Conservation (phyloP, 495 filamentous ascomycete species). For the Aspergillus indologenus region DNA sequence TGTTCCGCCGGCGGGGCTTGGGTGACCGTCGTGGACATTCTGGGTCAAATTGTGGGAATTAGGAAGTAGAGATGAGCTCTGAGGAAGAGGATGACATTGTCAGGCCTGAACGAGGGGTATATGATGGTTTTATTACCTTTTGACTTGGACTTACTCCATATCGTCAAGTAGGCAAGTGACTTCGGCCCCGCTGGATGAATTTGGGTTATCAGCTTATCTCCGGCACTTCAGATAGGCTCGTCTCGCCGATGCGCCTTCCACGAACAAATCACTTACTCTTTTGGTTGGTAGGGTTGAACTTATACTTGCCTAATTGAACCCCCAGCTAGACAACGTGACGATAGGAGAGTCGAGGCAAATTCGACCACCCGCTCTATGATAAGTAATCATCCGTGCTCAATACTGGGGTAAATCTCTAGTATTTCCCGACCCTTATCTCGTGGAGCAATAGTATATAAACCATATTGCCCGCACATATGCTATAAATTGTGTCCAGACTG, state of each 20-base stretch:
- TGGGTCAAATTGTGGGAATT: no score
- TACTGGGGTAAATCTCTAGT: neutral
- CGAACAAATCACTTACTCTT: neutral
- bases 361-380: no score
- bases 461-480: slow-evolving; percentile 6
- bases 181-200: neutral
- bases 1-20: slow-evolving; percentile 2
- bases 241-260: slow-evolving; percentile 6
- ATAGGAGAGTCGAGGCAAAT: neutral
- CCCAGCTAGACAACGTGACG: neutral
- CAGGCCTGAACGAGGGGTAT: no score
- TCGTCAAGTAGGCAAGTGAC: neutral
- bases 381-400: no score
- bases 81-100: no score
- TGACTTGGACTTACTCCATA: no score
- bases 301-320: neutral
- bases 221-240: slow-evolving; percentile 6
- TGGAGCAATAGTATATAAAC: neutral
- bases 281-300: neutral
- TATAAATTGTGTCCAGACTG: neutral
- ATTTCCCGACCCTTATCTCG: neutral
- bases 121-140: no score
- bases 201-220: neutral
- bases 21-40: slow-evolving; percentile 4
- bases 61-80: no score